phyloP scores from a whole-genome alignment of 257 asterid species.

The Nyctanthes arbortristis region DNA sequence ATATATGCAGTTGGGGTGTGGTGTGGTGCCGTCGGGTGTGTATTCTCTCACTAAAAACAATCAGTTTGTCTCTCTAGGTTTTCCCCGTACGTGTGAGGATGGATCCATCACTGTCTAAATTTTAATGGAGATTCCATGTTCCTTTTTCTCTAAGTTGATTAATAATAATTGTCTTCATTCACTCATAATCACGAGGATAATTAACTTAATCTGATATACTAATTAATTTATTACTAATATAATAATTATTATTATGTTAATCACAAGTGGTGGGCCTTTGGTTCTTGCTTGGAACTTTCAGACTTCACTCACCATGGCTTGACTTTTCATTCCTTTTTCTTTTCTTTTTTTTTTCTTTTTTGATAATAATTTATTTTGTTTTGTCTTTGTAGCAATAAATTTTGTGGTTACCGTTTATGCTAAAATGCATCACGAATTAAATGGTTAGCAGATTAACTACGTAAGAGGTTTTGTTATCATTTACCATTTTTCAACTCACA shows the following conservation, averaged over 20 bases:
- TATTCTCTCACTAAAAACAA: constrained; percentile 21
- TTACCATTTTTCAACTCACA: too few species aligned
- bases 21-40: not conserved
- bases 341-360: constrained; percentile 16
- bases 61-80: constrained; percentile 56
- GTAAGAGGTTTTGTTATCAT: too few species aligned
- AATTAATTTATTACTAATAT: constrained; percentile 16
- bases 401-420: not conserved
- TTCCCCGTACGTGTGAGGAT: constrained; percentile 72
- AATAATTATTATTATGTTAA: not conserved
- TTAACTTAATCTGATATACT: constrained; percentile 15
- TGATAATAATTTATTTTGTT: not conserved
- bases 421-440: not conserved
- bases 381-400: not conserved
- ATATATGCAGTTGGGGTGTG: constrained; percentile 7
- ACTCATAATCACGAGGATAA: constrained; percentile 34
- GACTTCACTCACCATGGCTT: too few species aligned
- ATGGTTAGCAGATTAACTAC: not conserved
- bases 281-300: constrained; percentile 14
- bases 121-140: constrained; percentile 54
- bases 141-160: constrained; percentile 18
- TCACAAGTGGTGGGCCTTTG: constrained; percentile 8
- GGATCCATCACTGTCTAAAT: constrained; percentile 54
- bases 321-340: too few species aligned
- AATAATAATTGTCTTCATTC: constrained; percentile 47